These are phyloP conservation scores for Leishmania braziliensis DNA, from an alignment of 208 protist species.

Conservation along the genomic window DNA sequence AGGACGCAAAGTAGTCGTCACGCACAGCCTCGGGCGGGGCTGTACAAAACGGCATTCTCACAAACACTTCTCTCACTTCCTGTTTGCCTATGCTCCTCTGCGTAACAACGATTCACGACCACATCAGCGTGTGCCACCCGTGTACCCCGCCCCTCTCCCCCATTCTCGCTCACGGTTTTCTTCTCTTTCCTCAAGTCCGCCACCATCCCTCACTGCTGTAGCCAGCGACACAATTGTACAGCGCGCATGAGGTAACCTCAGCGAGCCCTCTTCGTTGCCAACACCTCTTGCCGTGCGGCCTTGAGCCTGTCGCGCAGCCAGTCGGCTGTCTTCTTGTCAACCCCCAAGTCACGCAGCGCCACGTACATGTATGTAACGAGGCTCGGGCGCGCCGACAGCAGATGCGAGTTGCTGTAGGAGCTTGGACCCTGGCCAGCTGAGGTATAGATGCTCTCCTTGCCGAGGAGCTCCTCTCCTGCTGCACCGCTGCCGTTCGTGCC, in stretches of 20 bases:
- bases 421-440: conserved; percentile 36
- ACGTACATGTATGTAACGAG: conserved; percentile 72
- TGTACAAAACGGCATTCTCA: background rate
- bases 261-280: conserved; percentile 5
- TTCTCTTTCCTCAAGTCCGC: background rate
- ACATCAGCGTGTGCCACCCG: background rate
- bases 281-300: conserved; percentile 31
- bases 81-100: background rate
- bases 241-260: background rate
- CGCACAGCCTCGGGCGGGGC: background rate
- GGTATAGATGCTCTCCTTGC: conserved; percentile 47
- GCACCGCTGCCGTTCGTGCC: conserved; percentile 5
- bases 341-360: conserved; percentile 67
- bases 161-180: background rate
- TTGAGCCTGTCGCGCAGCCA: conserved; percentile 51
- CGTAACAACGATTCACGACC: background rate
- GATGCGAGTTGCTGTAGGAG: conserved; percentile 40
- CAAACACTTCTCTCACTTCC: background rate
- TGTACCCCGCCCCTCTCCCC: background rate
- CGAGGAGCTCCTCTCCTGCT: conserved; percentile 4
- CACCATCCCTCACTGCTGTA: no score
- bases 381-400: conserved; percentile 35
- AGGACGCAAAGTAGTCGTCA: background rate
- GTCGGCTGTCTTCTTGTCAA: conserved; percentile 53
- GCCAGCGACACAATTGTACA: background rate